phyloP scores from a whole-genome alignment of 441 rosid genomes.

The Bocquillonia castaneifolia region DNA sequence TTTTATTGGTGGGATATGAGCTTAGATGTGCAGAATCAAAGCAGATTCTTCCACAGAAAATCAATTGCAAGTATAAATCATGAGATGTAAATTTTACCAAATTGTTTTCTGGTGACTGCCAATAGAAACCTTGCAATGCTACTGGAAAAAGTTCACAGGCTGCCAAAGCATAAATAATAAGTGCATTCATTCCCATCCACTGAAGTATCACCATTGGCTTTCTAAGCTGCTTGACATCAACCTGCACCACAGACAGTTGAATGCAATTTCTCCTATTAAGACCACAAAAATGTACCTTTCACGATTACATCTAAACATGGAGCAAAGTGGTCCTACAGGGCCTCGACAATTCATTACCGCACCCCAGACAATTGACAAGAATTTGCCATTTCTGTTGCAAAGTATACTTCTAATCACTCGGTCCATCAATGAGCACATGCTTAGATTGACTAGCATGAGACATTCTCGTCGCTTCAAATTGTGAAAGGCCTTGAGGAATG shows the following conservation, averaged over 20 bases:
- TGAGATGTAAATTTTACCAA: conserved; percentile 32
- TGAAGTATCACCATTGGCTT: conserved; percentile 37
- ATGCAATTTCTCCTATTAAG: not conserved
- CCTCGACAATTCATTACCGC: not conserved
- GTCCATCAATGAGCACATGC: not conserved
- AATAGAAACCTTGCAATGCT: conserved; percentile 50
- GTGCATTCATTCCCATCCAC: conserved; percentile 69
- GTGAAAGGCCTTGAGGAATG: not conserved
- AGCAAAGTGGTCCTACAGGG: not conserved
- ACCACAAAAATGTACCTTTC: not conserved
- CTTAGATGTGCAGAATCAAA: not conserved
- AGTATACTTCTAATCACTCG: not conserved
- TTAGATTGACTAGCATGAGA: not conserved
- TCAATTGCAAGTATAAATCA: too few relatives aligned
- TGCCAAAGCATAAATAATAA: conserved; percentile 48
- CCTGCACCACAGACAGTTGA: conserved; percentile 37
- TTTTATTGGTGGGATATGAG: not conserved
- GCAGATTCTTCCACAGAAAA: not conserved
- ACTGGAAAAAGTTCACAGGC: conserved; percentile 51
- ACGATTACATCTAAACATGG: not conserved
- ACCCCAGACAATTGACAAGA: not conserved
- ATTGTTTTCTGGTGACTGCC: conserved; percentile 50
- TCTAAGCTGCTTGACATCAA: conserved; percentile 41
- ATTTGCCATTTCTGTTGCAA: not conserved
- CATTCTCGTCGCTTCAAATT: not conserved